Percentiles rank a stretch among this genome's conserved stretches.
phyloP scores from a whole-genome alignment of 441 rosid genomes.

The Viola pubescens region DNA sequence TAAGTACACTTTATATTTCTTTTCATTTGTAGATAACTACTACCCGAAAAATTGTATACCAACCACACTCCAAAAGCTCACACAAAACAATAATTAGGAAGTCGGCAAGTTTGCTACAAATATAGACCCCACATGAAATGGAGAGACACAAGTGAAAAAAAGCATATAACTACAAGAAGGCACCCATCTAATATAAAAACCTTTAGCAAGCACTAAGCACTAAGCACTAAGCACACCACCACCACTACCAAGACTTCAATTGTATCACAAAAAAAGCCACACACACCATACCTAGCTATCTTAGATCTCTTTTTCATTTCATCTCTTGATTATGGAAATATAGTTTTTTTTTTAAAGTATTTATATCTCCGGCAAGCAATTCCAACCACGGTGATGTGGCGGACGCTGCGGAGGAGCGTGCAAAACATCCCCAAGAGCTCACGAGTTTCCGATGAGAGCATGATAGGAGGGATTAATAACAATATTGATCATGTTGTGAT shows the following conservation, averaged over 20 bases:
- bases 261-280: too few species aligned
- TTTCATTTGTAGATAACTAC: too few species aligned
- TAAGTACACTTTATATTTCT: too few species aligned
- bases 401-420: slow-evolving; percentile 31
- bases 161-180: background rate
- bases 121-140: background rate
- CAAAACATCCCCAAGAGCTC: slow-evolving; percentile 46
- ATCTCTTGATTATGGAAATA: background rate
- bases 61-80: too few species aligned
- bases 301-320: background rate
- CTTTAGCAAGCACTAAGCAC: background rate
- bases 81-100: too few species aligned
- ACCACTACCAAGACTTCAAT: background rate
- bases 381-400: slow-evolving; percentile 29
- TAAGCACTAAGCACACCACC: background rate
- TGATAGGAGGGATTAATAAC: slow-evolving; percentile 15
- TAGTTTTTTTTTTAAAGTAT: background rate
- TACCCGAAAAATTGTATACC: too few species aligned
- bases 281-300: background rate
- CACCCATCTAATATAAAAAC: background rate
- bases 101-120: too few species aligned
- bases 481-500: background rate
- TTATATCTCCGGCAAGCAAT: background rate
- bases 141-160: background rate
- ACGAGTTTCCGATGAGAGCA: slow-evolving; percentile 67